Evolutionary conservation across 768 basidiomycete genomes (phyloP).

Genomic region (Phlebiopsis flavidoalba): DNA sequence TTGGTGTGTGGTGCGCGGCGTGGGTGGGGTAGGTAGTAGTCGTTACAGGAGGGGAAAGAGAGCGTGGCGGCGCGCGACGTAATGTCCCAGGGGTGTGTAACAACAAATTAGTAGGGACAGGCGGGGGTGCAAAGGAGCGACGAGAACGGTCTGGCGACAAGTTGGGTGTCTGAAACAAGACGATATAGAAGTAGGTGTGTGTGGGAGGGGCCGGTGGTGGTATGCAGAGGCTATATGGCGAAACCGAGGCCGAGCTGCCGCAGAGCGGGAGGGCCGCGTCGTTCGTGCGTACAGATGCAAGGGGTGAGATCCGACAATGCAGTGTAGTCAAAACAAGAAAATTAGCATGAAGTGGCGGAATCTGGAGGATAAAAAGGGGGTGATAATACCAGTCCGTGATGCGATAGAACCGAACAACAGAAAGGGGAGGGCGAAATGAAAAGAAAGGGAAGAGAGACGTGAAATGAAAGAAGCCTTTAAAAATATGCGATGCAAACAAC

Average conservation of each 20-base stretch:
- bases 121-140: background rate
- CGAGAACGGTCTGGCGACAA: background rate
- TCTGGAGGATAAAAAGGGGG: background rate
- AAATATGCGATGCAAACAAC: constrained; percentile 2
- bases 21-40: background rate
- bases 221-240: too few relatives aligned
- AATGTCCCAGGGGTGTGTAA: background rate
- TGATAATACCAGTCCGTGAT: background rate
- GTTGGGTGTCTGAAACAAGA: background rate
- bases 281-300: too few relatives aligned
- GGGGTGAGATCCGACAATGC: background rate
- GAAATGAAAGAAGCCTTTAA: background rate
- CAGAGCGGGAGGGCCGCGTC: too few relatives aligned
- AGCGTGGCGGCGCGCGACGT: background rate
- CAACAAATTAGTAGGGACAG: constrained; percentile 4
- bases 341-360: background rate
- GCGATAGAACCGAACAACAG: background rate
- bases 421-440: background rate
- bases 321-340: background rate
- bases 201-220: too few relatives aligned
- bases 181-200: background rate
- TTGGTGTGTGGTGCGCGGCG: background rate
- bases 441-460: too few relatives aligned
- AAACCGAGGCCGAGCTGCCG: too few relatives aligned
- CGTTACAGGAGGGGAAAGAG: background rate